phyloP scores from a whole-genome alignment of 352 stramenopile species.

The Phytophthora niederhauseri region DNA sequence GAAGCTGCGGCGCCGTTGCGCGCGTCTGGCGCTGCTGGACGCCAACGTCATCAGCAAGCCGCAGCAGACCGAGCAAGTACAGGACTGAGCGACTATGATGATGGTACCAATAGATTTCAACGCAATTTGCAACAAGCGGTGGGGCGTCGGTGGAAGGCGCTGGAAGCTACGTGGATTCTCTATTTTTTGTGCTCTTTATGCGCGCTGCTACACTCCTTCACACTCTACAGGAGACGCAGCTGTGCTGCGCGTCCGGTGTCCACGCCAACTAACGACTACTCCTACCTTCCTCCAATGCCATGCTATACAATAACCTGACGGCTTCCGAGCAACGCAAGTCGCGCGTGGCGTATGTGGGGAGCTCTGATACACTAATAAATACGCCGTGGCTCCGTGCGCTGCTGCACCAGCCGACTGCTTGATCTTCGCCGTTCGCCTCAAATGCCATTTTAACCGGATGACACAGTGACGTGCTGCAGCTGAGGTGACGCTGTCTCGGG shows the following conservation, averaged over 20 bases:
- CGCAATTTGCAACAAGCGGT: conserved; percentile 24
- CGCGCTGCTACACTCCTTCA: conserved; percentile 21
- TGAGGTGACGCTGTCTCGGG: conserved; percentile 51
- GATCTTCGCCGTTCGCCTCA: conserved; percentile 9
- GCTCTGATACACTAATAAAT: conserved; percentile 60
- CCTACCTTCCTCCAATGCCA: conserved; percentile 11
- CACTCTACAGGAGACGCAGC: conserved; percentile 34
- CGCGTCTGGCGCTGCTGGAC: conserved; percentile 74
- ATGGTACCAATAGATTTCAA: conserved; percentile 32
- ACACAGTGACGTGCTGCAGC: conserved; percentile 75
- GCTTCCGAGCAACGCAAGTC: conserved; percentile 33
- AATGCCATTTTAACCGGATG: conserved; percentile 52
- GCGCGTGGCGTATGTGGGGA: conserved; percentile 36
- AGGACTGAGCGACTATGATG: conserved; percentile 22
- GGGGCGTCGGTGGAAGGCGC: not conserved
- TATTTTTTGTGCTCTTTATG: conserved; percentile 41
- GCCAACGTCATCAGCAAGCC: conserved; percentile 68
- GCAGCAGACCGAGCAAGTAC: conserved; percentile 13
- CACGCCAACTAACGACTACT: conserved; percentile 9
- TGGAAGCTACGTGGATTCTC: conserved; percentile 32
- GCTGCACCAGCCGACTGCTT: conserved; percentile 29
- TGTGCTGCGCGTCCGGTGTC: conserved; percentile 6
- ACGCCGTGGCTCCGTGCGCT: conserved; percentile 37
- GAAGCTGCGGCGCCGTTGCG: conserved; percentile 75
- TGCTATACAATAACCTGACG: conserved; percentile 37